Base-by-base conservation (phyloP, 2,329 filamentous ascomycete species). In the Penicillium janthinellum region DNA sequence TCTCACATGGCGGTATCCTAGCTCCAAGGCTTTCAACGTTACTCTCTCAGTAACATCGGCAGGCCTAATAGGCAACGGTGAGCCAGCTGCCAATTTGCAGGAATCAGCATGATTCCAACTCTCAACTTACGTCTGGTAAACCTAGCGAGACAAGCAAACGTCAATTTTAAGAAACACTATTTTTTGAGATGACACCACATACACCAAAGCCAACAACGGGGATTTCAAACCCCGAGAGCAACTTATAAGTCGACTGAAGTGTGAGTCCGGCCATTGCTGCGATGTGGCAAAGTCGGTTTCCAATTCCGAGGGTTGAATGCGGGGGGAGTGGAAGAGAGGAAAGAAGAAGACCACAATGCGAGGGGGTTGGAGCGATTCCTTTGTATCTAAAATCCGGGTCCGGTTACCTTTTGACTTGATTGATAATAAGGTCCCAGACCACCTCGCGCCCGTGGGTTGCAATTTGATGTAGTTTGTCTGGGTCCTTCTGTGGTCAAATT, bases 31-130 rank as follows among this genome's bases (percentile, higher is more conserved):
- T 62, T 88, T 84, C 12, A 79, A 64, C 7, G 84, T 83, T 1
- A 88, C 84, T 31, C 82, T 79, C 67, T 86, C 82, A n/a, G 84
- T 82, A 5, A 83, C 73, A 59, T 82, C 80, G 22, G 84, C 79
- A 12, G 86, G 86, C 5, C 82, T 85, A 41, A 45, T n/a, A 48
- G n/a, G 37, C n/a, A 45, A 44, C 2, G 20, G 37, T 39, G 20
- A 39, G 34, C 54, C 12, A 61, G 31, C 11, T 34, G 48, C 15
- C 11, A 10, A 3, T 31, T 15, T 22, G 20, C 20, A 5, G 8
- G 14, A 12, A 39, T 12, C 41, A 45, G n/a, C 15, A 7, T 20
- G 17, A 22, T 25, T 17, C 25, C 31, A n/a, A 47, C 7, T 22
- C 5, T 25, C 17, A 45, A 62, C 70, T 38, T 63, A 78, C 76